Conservation (phyloP, 495 filamentous ascomycete genomes). For the Pyronema domesticum region DNA sequence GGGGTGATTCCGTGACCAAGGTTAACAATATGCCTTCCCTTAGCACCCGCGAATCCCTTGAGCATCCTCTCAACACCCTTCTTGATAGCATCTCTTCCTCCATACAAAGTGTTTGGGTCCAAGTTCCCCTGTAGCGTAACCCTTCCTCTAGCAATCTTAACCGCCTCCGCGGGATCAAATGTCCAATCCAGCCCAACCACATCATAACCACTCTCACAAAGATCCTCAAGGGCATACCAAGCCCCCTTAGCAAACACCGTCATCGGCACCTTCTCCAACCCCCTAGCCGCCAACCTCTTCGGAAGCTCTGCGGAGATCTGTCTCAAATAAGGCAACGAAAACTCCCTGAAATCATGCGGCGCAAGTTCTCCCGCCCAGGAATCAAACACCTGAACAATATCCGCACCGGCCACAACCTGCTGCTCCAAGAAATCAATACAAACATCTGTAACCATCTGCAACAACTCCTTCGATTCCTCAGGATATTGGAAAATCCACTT, state of each 20-base stretch:
- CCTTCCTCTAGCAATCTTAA: conserved; percentile 53
- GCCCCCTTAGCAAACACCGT: conserved; percentile 99
- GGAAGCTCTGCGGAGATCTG: conserved; percentile 70
- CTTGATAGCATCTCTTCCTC: conserved; percentile 61
- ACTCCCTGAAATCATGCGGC: conserved; percentile 59
- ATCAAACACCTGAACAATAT: conserved; percentile 93
- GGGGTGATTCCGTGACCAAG: conserved; percentile 93
- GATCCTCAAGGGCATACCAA: conserved; percentile 83
- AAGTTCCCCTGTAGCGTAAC: conserved; percentile 85
- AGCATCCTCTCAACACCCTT: conserved; percentile 67
- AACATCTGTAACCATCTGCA: conserved; percentile 79
- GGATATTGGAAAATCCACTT: conserved; percentile 90
- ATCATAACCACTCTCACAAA: conserved; percentile 78
- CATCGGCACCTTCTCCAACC: conserved; percentile 73
- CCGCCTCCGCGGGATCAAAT: conserved; percentile 71
- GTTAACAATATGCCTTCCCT: conserved; percentile 74
- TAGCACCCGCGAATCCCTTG: conserved; percentile 69
- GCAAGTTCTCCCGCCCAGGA: conserved; percentile 94
- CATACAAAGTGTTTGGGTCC: conserved; percentile 85
- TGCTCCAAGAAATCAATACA: conserved; percentile 87
- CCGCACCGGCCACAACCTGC: conserved; percentile 80
- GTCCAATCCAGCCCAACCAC: conserved; percentile 92
- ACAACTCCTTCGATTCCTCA: conserved; percentile 54
- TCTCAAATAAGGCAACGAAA: conserved; percentile 69
- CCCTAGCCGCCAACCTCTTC: conserved; percentile 47